phyloP scores from a whole-genome alignment of 176 grass and related monocot species.

The Rhynchospora tenuis region DNA sequence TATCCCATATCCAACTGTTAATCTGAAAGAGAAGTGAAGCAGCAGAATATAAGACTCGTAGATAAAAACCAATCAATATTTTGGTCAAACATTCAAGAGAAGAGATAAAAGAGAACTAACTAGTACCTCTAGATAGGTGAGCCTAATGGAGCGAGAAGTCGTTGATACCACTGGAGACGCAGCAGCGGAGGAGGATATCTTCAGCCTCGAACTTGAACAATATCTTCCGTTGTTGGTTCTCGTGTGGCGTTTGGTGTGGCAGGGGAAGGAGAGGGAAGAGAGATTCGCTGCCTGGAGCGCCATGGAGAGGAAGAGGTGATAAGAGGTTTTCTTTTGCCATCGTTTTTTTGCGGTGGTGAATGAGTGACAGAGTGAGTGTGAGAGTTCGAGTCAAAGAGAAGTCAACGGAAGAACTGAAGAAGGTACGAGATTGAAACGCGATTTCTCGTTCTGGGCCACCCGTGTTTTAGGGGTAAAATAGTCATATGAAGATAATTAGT shows the following conservation, averaged over 20 bases:
- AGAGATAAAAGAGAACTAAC: background rate
- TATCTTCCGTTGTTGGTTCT: background rate
- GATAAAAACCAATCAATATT: background rate
- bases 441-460: background rate
- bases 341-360: background rate
- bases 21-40: conserved; percentile 21
- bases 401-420: background rate
- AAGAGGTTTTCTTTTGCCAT: background rate
- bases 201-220: conserved; percentile 12
- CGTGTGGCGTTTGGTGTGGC: background rate
- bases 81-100: background rate
- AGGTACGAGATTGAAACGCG: background rate
- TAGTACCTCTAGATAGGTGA: conserved; percentile 20
- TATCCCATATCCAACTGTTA: conserved; percentile 90
- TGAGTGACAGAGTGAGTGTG: background rate
- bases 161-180: background rate
- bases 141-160: background rate
- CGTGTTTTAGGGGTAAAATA: background rate
- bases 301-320: background rate
- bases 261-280: background rate
- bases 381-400: background rate
- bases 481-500: background rate
- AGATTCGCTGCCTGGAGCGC: conserved; percentile 8
- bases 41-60: background rate
- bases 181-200: background rate